These are phyloP conservation scores for Xylaria sp. DNA, from an alignment of 2,329 filamentous ascomycete species.

Conservation along the genomic window DNA sequence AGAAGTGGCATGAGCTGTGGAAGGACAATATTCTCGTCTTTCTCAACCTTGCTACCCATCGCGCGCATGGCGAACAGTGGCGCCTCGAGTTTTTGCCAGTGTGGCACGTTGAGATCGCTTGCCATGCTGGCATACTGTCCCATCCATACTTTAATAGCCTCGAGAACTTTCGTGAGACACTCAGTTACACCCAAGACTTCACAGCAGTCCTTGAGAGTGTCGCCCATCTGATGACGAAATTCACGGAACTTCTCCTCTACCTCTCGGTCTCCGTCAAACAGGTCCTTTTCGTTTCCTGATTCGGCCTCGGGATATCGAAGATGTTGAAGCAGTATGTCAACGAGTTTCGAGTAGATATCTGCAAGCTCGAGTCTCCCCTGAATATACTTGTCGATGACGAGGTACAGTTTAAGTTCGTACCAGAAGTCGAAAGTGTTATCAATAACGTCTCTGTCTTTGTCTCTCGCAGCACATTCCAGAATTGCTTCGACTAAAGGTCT, in stretches of 20 bases:
- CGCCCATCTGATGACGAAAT: slow-evolving; percentile 96
- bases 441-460: slow-evolving; percentile 90
- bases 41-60: slow-evolving; percentile 95
- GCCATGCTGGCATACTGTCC: slow-evolving; percentile 81
- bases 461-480: slow-evolving; percentile 88
- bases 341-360: slow-evolving; percentile 86
- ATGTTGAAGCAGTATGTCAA: slow-evolving; percentile 92
- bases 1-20: slow-evolving; percentile 93
- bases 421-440: slow-evolving; percentile 96
- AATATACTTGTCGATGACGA: slow-evolving; percentile 90
- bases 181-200: slow-evolving; percentile 94
- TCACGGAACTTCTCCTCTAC: slow-evolving; percentile 97
- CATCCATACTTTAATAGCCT: slow-evolving; percentile 89
- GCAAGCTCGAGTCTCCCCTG: slow-evolving; percentile 80
- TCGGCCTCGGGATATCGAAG: slow-evolving; percentile 87
- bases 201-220: slow-evolving; percentile 96
- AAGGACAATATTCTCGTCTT: slow-evolving; percentile 86
- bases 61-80: slow-evolving; percentile 95
- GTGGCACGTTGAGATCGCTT: slow-evolving; percentile 78
- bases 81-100: slow-evolving; percentile 97
- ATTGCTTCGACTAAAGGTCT: slow-evolving; percentile 87
- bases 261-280: slow-evolving; percentile 96
- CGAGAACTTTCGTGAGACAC: slow-evolving; percentile 88
- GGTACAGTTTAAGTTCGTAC: slow-evolving; percentile 97
- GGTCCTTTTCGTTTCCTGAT: slow-evolving; percentile 76